Conservation (phyloP, 345 rosid genomes). For the Citrus sp. region DNA sequence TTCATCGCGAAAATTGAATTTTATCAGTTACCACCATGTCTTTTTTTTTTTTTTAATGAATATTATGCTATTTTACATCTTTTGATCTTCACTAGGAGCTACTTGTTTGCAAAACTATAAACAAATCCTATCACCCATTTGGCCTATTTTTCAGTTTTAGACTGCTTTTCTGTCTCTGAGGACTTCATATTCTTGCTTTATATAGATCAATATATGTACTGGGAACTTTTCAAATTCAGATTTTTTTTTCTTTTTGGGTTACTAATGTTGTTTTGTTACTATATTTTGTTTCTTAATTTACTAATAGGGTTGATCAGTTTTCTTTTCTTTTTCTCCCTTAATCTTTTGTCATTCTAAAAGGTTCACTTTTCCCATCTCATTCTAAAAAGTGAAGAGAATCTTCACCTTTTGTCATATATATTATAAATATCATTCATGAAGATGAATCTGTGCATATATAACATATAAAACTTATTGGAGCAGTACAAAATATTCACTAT, state of each 20-base stretch:
- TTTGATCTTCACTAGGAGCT: not conserved
- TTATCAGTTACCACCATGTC: not conserved
- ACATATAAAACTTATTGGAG: not conserved
- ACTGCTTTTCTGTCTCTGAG: not conserved
- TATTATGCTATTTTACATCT: not conserved
- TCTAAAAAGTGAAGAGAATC: not conserved
- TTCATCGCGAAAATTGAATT: not conserved
- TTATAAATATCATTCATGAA: not conserved
- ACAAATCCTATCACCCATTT: not conserved
- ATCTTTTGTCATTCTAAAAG: not conserved
- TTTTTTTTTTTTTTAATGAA: not conserved
- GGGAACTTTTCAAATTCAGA: not conserved
- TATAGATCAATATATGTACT: not conserved
- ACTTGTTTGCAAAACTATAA: not conserved
- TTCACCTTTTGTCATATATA: not conserved
- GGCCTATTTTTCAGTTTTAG: not conserved
- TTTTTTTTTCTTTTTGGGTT: not conserved
- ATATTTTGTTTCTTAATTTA: not conserved
- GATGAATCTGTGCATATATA: not conserved
- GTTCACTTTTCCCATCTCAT: not conserved
- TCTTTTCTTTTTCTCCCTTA: too few species aligned
- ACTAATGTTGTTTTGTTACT: not conserved
- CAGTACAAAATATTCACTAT: not conserved
- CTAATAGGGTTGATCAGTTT: not conserved
- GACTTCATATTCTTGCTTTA: not conserved